Percentiles rank a stretch among this genome's conserved stretches.
phyloP scores from a whole-genome alignment of 129 eudicot species.

The Cynara cardunculus region DNA sequence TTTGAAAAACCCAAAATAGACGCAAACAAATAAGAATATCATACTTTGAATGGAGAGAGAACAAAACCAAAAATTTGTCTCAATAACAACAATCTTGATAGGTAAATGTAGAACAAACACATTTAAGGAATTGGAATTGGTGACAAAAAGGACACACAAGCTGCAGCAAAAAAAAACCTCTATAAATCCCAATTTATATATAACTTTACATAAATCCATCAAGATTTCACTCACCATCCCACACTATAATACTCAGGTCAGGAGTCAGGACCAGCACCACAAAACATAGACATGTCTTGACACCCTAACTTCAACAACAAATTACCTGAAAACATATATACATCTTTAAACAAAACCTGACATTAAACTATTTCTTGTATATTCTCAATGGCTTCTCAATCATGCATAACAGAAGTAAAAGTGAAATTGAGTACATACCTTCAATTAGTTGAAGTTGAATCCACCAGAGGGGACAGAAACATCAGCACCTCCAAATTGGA shows the following conservation, averaged over 20 bases:
- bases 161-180: background rate
- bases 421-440: background rate
- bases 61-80: background rate
- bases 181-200: background rate
- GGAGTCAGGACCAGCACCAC: background rate
- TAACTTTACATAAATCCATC: background rate
- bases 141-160: background rate
- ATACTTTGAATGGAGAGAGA: too few species aligned
- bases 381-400: too few species aligned
- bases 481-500: constrained; percentile 43
- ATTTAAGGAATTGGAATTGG: background rate
- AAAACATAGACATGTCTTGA: background rate
- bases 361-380: too few species aligned
- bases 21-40: too few species aligned
- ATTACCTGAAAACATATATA: background rate
- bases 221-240: background rate
- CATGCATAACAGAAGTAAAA: background rate
- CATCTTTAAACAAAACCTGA: background rate
- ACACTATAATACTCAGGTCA: background rate
- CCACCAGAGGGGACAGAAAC: constrained; percentile 57
- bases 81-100: background rate
- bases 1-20: too few species aligned
- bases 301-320: background rate
- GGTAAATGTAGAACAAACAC: background rate
- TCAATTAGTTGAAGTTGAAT: constrained; percentile 43